Evolutionary conservation across 768 basidiomycete genomes (phyloP), one percentile per base, ranked within the genome.

Genomic region (Lactifluus subvellereus): DNA sequence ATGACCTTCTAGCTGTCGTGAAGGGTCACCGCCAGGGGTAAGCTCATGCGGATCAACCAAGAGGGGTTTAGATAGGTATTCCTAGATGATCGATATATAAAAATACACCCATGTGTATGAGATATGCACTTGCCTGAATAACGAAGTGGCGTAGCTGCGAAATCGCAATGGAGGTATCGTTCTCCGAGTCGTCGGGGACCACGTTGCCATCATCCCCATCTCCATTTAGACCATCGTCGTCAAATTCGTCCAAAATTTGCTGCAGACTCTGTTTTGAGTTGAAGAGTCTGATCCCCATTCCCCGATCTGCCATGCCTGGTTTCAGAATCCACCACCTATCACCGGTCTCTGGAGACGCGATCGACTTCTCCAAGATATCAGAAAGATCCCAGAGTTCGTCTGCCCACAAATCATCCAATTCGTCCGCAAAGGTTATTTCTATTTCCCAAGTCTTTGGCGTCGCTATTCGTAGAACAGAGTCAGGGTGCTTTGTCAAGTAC

Each of bases 71-170:
- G 79, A 71, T 6, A 98, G 73, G 74, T 99, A 98, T 77, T 97
- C 92, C 95, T 99, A 67, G 20, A 43, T 4, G 33, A 56, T 47
- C 47, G 57, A 64, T 33, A 53, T 18, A 42, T 49, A 22, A 54
- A 18, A 54, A n/a, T 42, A 14, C 59, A n/a, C 33, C 56, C 11
- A 38, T 62, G 30, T 61, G 18, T 32, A 14, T 16, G 49, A 54
- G 22, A 60, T 56, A 65, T 18, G 9, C 32, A 66, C 71, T 65
- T 65, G 93, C 96, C 85, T 98, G 97, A 42, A 98, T 85, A 18
- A 99, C 93, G 74, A 98, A 99, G 74, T 98, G 92, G 30, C 96
- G 83, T 49, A 99, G 79, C 68, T 97, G 96, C 10, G 91, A 93
- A 13, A 86, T 88, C 58, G 85, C 79, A 4, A 98, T 83, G 7